Evolutionary conservation across 495 filamentous ascomycete species (phyloP).

Genomic region (Hypoxylon lienhwacheense): DNA sequence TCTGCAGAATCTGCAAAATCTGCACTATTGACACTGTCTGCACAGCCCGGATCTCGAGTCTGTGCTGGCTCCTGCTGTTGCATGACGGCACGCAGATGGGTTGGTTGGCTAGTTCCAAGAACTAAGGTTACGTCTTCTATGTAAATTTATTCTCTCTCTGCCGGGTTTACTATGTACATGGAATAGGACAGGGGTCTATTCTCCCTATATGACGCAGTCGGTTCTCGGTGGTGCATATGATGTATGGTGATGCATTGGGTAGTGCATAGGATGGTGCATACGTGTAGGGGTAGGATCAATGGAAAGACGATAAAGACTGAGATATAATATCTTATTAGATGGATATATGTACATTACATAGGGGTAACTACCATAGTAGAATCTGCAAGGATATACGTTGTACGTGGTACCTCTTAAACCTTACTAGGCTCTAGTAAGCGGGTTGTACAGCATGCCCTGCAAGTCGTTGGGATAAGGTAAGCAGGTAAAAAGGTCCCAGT

Average conservation of each 20-base stretch:
- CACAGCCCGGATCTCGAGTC: no score
- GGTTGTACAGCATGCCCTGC: slow-evolving; percentile 15
- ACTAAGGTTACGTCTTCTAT: slow-evolving; percentile 4
- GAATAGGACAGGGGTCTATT: slow-evolving; percentile 17
- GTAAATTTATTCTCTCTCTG: not conserved
- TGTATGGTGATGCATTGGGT: no score
- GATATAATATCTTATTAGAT: not conserved
- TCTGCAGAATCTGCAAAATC: no score
- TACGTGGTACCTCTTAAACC: not conserved
- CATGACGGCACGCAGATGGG: no score
- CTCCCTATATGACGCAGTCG: no score
- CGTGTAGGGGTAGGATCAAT: slow-evolving; percentile 1
- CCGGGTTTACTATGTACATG: slow-evolving; percentile 4
- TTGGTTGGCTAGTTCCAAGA: not conserved
- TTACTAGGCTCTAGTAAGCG: no score
- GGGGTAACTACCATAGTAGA: not conserved
- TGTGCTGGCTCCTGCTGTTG: no score
- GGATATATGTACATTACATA: not conserved
- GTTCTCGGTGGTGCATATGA: no score
- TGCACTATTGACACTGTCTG: no score
- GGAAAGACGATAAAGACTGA: slow-evolving; percentile 3
- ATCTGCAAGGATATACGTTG: no score
- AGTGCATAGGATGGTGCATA: not conserved
- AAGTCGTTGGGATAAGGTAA: slow-evolving; percentile 35
- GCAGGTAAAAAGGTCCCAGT: slow-evolving; percentile 27